Evolutionary conservation across 2,329 filamentous ascomycete genomes (phyloP), one percentile per base, ranked within the genome.

Genomic region (Penicillium sp.): DNA sequence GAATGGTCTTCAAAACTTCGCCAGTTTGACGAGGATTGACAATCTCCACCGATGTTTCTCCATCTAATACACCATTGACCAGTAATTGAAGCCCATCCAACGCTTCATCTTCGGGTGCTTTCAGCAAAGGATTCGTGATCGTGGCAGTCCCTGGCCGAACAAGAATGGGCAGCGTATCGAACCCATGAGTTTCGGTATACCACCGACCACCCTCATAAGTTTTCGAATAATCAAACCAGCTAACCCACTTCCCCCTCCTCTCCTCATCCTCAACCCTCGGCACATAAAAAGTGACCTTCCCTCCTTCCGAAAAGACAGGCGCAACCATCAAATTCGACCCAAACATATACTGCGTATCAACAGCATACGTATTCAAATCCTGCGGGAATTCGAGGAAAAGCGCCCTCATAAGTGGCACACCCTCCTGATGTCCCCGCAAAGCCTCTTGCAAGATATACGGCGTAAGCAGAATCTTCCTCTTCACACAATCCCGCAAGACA

Each of bases 321-420:
- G 85, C 85, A 5, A 85, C 84, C 7, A 91, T 73, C 29, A 91
- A 70, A 47, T 79, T 80, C 14, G 80, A 79, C 2, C 88, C 88
- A n/a, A 91, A 76, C 83, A 91, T 88, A 71, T 89, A 91, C 68
- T 90, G 85, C 28, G 85, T 82, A 69, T 91, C 88, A 42, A 89
- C 77, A 48, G 77, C 80, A 82, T 87, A 90, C 0, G 83, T 77
- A 4, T 84, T 89, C n/a, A 82, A 81, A 63, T 91, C 88, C 2
- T 85, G 79, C 1, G 87, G 87, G 64, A 90, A 91, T 71, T 91
- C 88, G 28, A 90, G 76, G 54, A 86, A 85, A 69, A 88, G 81
- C 18, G 88, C 82, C 33, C 88, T 75, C 60, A 90, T 82, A 14
- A 88, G 77, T 3, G 86, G 86, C 58, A 83, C 80, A 0, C 87